Evolutionary conservation across 2,329 filamentous ascomycete genomes (phyloP).

Genomic region (Ascomycota sp.): DNA sequence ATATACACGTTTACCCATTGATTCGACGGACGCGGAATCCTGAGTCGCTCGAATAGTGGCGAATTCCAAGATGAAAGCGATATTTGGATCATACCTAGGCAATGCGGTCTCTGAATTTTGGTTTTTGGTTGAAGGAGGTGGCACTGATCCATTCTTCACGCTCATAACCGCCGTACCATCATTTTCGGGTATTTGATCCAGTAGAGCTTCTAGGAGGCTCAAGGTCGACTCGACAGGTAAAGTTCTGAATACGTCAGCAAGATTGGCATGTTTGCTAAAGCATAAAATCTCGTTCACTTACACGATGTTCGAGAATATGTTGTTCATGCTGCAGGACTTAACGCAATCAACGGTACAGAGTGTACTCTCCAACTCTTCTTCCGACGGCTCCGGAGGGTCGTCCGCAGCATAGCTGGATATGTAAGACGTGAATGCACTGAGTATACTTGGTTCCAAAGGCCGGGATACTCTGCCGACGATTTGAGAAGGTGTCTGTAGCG

Average conservation of each 20-base stretch:
- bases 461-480: constrained; percentile 73
- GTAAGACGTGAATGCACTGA: constrained; percentile 87
- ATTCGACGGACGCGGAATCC: constrained; percentile 47
- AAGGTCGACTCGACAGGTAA: constrained; percentile 13
- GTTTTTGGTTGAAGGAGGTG: constrained; percentile 36
- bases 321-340: constrained; percentile 64
- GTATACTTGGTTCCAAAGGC: constrained; percentile 58
- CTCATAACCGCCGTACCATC: constrained; percentile 55
- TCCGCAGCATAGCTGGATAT: constrained; percentile 97
- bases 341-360: constrained; percentile 86
- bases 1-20: constrained; percentile 57
- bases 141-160: constrained; percentile 65
- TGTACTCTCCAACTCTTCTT: constrained; percentile 90
- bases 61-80: constrained; percentile 80
- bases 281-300: constrained; percentile 19
- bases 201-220: constrained; percentile 39
- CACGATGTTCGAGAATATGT: constrained; percentile 65
- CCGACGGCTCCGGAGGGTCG: constrained; percentile 88
- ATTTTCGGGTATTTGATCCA: constrained; percentile 73
- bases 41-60: constrained; percentile 62
- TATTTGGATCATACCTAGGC: constrained; percentile 58
- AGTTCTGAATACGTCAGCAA: constrained; percentile 9
- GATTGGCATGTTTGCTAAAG: neutral
- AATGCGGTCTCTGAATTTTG: constrained; percentile 11
- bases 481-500: constrained; percentile 74